Evolutionary conservation across 164 flowering plant genomes (phyloP), one percentile per base, ranked within the genome.

Genomic region (Brasenia schreberi): DNA sequence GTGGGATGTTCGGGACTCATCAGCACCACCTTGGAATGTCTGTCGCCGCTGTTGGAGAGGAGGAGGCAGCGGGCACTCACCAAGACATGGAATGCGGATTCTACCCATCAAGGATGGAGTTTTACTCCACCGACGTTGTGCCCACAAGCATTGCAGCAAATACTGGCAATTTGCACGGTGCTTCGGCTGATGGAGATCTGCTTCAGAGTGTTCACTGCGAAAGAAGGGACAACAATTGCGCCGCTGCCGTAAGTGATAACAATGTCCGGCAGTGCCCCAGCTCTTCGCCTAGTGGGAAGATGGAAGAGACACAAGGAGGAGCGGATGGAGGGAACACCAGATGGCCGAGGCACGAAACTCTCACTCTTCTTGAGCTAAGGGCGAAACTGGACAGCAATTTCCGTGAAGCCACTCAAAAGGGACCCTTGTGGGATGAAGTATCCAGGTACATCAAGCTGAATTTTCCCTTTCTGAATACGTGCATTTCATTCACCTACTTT

Each of bases 331-430:
- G 87, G 3, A 81, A 78, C 17, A 86, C 88, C 59, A 80, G 98
- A 69, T 94, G 98, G 98, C 97, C 98, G 6, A 79, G 98, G 43
- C 97, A 91, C 64, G 98, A 94, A 73, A 94, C 98, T 4, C 83
- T 94, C 14, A 85, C 90, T 0, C 90, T 94, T 43, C 86, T 94
- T 18, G 96, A 90, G 78, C 81, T 94, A 82, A 85, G 98, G 80
- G 87, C 98, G 72, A 79, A 84, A 16, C 85, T 94, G 67, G 95
- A 94, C 79, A 58, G 73, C 63, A 94, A 83, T 80, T 94, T 94
- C 77, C 89, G 87, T 66, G 98, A 94, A 61, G 95, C 97, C 64
- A 94, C 86, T 73, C 98, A 94, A 65, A 94, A 93, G 68, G 98
- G 98, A 52, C 96, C 96, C 44, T 67, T 94, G 60, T 94, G 98